Conservation (phyloP, 2,329 filamentous ascomycete species). For the Pyrenophora tritici-repentis region DNA sequence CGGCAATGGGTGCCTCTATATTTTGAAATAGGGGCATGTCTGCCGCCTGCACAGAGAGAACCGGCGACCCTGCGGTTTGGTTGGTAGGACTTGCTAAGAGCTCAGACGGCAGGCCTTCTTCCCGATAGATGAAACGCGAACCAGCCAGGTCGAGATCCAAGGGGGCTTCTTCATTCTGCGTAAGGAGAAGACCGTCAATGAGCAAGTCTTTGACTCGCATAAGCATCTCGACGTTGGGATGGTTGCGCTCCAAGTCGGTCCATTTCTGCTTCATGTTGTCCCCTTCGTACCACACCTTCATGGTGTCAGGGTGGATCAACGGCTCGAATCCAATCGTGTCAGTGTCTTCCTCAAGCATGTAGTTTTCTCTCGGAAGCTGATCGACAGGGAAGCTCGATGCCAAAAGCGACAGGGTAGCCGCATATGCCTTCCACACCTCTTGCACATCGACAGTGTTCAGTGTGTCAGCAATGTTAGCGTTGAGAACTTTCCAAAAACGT, state of each 20-base stretch:
- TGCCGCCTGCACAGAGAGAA: constrained; percentile 45
- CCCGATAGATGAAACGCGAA: constrained; percentile 58
- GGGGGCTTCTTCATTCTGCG: constrained; percentile 57
- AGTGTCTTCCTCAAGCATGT: constrained; percentile 71
- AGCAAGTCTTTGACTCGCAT: constrained; percentile 67
- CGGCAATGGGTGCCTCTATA: constrained; percentile 30
- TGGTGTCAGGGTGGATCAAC: constrained; percentile 56
- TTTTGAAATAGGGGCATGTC: constrained; percentile 44
- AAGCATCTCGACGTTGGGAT: constrained; percentile 68
- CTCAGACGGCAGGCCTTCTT: constrained; percentile 58
- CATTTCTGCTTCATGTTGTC: constrained; percentile 58
- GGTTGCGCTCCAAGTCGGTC: constrained; percentile 59
- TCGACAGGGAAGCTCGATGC: constrained; percentile 63
- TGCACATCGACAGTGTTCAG: constrained; percentile 62
- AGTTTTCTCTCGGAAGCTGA: constrained; percentile 61
- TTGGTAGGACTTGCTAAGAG: constrained; percentile 53
- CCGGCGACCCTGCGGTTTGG: constrained; percentile 48
- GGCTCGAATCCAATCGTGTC: constrained; percentile 69
- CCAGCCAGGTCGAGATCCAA: constrained; percentile 55
- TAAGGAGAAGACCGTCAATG: constrained; percentile 63
- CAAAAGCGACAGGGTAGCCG: constrained; percentile 64
- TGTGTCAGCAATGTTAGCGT: constrained; percentile 59
- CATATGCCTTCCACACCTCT: constrained; percentile 69
- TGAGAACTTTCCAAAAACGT: constrained; percentile 59
- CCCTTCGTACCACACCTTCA: constrained; percentile 58